These are phyloP conservation scores for Ophiostoma himal-ulmi DNA, from an alignment of 2,329 filamentous ascomycete genomes.

Conservation along the genomic window DNA sequence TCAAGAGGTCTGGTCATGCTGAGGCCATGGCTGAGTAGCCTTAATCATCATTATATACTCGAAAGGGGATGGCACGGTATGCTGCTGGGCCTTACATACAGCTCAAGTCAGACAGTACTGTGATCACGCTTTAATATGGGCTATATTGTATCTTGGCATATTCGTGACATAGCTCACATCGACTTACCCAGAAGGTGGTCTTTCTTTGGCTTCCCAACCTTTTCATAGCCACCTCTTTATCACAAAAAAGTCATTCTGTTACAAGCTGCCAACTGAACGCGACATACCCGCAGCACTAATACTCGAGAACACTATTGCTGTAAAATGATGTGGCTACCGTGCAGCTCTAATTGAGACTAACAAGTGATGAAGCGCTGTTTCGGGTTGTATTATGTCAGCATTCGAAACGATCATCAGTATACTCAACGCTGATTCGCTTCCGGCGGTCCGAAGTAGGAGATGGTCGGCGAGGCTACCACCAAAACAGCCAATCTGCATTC, in stretches of 20 bases:
- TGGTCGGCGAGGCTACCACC: background rate
- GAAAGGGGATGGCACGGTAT: background rate
- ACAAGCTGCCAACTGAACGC: background rate
- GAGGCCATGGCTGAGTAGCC: background rate
- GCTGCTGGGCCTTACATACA: background rate
- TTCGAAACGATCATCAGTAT: background rate
- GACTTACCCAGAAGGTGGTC: background rate
- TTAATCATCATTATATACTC: background rate
- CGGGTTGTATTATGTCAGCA: background rate
- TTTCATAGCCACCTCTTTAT: constrained; percentile 12
- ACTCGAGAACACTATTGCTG: background rate
- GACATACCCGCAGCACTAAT: background rate
- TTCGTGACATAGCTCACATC: background rate
- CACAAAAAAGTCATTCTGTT: constrained; percentile 13
- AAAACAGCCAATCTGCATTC: background rate
- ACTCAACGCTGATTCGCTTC: constrained; percentile 13
- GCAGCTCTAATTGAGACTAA: background rate
- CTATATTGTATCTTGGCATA: background rate
- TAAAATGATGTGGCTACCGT: background rate
- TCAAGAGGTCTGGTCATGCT: background rate
- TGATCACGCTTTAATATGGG: background rate
- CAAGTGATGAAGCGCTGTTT: background rate
- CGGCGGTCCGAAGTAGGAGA: constrained; percentile 21
- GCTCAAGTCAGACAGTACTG: background rate
- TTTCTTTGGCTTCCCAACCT: background rate